Evolutionary conservation across 2,329 filamentous ascomycete genomes (phyloP), one percentile per base, ranked within the genome.

Genomic region (Fusarium hainanense): DNA sequence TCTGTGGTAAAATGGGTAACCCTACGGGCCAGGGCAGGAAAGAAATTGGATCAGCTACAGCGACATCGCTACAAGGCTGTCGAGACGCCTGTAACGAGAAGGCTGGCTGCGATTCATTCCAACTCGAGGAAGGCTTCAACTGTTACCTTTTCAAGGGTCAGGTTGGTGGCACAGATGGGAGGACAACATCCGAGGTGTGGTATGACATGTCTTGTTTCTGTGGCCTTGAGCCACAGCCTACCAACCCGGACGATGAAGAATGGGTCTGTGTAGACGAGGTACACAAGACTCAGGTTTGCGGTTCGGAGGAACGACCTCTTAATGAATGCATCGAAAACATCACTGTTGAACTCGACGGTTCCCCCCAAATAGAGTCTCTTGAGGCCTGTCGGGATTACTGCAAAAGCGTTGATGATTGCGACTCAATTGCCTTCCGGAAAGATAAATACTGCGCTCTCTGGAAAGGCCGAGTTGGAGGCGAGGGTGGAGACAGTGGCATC

Each of bases 191-290:
- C 0, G 34, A 37, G 9, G 5, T 37, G 5, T 37, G 34, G 34
- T 37, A 37, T 7, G 34, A 37, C 34, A 37, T 37, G 34, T 37
- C 16, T 2, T 37, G 34, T 11, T 37, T 37, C 34, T 37, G 34
- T 1, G 34, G 0, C 0, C 34, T 37, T 4, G 34, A 18, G 3
- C 1, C 34, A 37, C 16, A 37, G 18, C 16, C 34, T 1, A n/a
- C 1, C 3, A n/a, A 37, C 3, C 34, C 32, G 1, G 16, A n/a
- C 0, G 16, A 37, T 1, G 32, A n/a, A 11, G 32, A 34, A n/a
- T n/a, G n/a, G 2, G 16, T 34, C 4, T 34, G 32, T 10, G 32
- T 34, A 5, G 32, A 34, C 1, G 32, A 34, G 8, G 32, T 34
- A 0, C 32, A 34, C 16, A 34, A 18, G 5, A 18, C 32, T 8